Base-by-base conservation (phyloP, 164 flowering plant species). In the Malania oleifera region DNA sequence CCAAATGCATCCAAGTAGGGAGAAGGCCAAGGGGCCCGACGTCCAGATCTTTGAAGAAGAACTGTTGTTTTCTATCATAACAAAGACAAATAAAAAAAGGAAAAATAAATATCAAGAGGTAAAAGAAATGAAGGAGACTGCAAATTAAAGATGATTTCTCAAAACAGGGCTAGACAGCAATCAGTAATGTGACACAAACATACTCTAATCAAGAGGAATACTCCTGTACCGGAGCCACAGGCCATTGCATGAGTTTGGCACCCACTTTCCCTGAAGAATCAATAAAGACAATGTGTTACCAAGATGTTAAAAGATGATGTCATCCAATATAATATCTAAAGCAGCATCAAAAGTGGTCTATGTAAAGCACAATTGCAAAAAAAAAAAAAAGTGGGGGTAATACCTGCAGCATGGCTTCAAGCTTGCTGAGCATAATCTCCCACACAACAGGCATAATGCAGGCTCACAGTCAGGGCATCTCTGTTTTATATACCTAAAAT, bases 381-480 rank as follows among this genome's bases (percentile, higher is more conserved):
- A 20, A 31, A 0, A 18, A n/a, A 5, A 40, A 6, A 6, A 17
- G 22, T 35, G 17, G 10, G 43, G 27, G n/a, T 28, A 6, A 38
- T 22, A 93, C 99, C 95, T 86, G 97, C 97, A 90, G 70, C 99
- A 93, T n/a, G 71, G 15, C 63, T 80, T 83, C 96, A 91, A 79
- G 60, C 37, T 73, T 18, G 85, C 77, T 53, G 86, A 84, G 77
- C 97, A 93, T 64, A 93, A 52, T 75, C 77, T 80, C 60, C 97
- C 97, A 78, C 99, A 93, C 12, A 90, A 53, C 70, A 93, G 76
- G 81, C 99, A 93, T 24, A 93, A 62, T 60, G 87, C 92, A 46
- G 97, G 89, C 12, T 93, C 87, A 73, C 99, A 93, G 25, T 76
- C 68, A 38, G 79, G 70, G 67, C 97, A 93, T 28, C 29, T 58